Evolutionary conservation across 208 protist genomes (phyloP).

Genomic region (Leishmania lainsoni): DNA sequence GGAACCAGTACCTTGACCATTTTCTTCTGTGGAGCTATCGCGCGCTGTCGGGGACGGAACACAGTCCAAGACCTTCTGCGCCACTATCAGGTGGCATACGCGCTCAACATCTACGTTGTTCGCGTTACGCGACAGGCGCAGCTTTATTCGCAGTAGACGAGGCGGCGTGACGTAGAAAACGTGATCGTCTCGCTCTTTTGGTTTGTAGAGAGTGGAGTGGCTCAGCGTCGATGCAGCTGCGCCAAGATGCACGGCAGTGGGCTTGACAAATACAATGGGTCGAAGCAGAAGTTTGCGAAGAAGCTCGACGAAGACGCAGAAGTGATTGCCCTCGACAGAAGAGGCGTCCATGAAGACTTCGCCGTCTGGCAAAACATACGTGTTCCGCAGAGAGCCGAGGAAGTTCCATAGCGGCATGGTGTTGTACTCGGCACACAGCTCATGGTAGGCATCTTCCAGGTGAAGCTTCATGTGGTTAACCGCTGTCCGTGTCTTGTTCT

Average conservation of each 20-base stretch:
- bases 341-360: conserved; percentile 38
- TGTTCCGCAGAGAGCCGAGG: conserved; percentile 15
- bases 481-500: not conserved
- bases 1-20: conserved; percentile 1
- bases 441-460: conserved; percentile 19
- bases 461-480: conserved; percentile 25
- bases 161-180: conserved; percentile 26
- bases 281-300: conserved; percentile 20
- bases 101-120: conserved; percentile 36
- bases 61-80: conserved; percentile 22
- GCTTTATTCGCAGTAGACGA: conserved; percentile 31
- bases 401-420: conserved; percentile 11
- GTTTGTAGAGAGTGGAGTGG: not conserved
- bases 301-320: conserved; percentile 35
- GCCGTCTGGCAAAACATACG: conserved; percentile 18
- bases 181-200: not conserved
- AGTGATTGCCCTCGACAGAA: conserved; percentile 28
- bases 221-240: not conserved
- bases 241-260: not conserved
- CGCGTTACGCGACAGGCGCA: conserved; percentile 23
- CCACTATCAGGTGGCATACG: conserved; percentile 11
- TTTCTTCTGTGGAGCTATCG: not conserved
- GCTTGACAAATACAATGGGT: conserved; percentile 14
- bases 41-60: not conserved
- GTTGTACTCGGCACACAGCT: conserved; percentile 32